Percentiles rank a stretch among this genome's conserved stretches.
Evolutionary conservation across 1,284 basidiomycete genomes (phyloP).

Genomic region (Ceratobasidium sp.): DNA sequence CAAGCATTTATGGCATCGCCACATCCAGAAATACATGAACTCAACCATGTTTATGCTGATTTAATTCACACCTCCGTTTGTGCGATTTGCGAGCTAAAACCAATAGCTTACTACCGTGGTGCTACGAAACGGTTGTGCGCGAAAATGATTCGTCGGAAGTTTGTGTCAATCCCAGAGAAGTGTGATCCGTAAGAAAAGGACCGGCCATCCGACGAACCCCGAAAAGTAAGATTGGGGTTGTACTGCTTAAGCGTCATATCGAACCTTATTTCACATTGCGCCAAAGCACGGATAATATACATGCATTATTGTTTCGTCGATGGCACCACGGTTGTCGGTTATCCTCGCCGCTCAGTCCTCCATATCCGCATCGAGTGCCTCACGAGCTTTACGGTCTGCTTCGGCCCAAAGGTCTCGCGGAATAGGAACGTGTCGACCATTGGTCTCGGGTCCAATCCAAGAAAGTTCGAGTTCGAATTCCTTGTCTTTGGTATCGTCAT

Average conservation of each 20-base stretch:
- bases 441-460: slow-evolving; percentile 92
- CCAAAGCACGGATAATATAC: not conserved
- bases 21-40: not conserved
- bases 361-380: slow-evolving; percentile 59
- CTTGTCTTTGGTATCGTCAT: slow-evolving; percentile 98
- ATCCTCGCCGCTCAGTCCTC: slow-evolving; percentile 20
- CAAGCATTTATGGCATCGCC: no score
- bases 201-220: not conserved
- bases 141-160: not conserved
- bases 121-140: not conserved
- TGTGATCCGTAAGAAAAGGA: not conserved
- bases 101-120: not conserved
- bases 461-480: slow-evolving; percentile 98
- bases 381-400: slow-evolving; percentile 90
- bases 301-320: not conserved
- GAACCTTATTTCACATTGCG: not conserved
- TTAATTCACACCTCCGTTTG: not conserved
- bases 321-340: not conserved
- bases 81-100: not conserved
- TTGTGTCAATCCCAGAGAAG: not conserved
- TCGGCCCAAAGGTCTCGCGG: slow-evolving; percentile 86
- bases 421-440: slow-evolving; percentile 81
- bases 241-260: no score
- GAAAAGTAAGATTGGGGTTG: not conserved
- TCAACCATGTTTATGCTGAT: not conserved